Conservation (phyloP, 306 rosid species). For the Adenanthera pavonina region DNA sequence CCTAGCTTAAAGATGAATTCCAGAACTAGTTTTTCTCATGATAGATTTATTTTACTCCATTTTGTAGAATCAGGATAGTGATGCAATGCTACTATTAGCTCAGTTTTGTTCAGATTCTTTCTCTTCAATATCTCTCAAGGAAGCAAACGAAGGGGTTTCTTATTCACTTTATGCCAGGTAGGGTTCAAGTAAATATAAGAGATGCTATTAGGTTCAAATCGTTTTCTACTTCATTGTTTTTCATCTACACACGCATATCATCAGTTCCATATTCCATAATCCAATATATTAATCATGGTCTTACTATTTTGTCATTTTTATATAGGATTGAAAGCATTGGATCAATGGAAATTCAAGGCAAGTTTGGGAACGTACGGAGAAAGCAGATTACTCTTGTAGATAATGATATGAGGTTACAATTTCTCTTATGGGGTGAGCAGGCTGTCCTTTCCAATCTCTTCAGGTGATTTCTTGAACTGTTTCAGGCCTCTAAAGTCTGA, state of each 20-base stretch:
- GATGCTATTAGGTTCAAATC: slow-evolving; percentile 23
- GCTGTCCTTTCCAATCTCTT: slow-evolving; percentile 77
- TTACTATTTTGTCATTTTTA: slow-evolving; percentile 23
- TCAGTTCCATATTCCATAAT: slow-evolving; percentile 11
- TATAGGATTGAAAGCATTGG: slow-evolving; percentile 81
- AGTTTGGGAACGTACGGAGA: slow-evolving; percentile 50
- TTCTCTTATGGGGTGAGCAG: slow-evolving; percentile 93
- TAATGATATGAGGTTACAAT: slow-evolving; percentile 62
- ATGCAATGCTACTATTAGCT: slow-evolving; percentile 87
- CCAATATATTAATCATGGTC: slow-evolving; percentile 22
- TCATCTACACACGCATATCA: slow-evolving; percentile 16
- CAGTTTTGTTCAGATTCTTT: slow-evolving; percentile 88
- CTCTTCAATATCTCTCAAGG: slow-evolving; percentile 73
- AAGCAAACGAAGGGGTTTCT: slow-evolving; percentile 55
- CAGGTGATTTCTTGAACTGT: slow-evolving; percentile 59
- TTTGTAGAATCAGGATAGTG: slow-evolving; percentile 79
- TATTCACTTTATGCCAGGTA: slow-evolving; percentile 87
- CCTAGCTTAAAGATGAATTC: slow-evolving; percentile 21
- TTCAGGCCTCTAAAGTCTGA: slow-evolving; percentile 24
- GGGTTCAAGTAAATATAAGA: slow-evolving; percentile 16
- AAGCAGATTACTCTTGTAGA: slow-evolving; percentile 82
- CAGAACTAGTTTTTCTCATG: slow-evolving; percentile 21
- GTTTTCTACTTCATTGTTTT: slow-evolving; percentile 13
- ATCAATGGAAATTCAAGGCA: slow-evolving; percentile 63
- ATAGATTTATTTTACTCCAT: slow-evolving; percentile 28